Conservation (phyloP, 108 stramenopile genomes). For the Nitzschia sp. region DNA sequence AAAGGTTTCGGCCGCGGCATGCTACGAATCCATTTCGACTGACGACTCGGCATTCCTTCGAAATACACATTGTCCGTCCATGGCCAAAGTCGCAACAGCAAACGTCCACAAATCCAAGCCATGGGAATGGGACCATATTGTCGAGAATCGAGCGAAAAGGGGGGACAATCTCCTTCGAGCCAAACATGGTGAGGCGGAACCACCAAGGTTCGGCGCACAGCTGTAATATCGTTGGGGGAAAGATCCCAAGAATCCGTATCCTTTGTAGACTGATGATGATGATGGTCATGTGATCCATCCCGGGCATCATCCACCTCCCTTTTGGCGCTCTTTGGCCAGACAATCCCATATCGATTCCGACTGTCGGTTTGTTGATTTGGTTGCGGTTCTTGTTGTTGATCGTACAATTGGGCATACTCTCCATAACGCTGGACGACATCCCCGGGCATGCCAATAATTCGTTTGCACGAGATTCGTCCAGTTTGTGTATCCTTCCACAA, state of each 20-base stretch:
- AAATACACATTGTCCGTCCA: slow-evolving; percentile 11
- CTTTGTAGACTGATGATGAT: background rate
- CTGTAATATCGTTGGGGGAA: background rate
- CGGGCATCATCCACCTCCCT: too few species aligned
- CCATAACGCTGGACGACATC: slow-evolving; percentile 56
- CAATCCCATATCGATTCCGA: slow-evolving; percentile 27
- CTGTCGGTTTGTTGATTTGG: too few species aligned
- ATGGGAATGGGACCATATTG: slow-evolving; percentile 89
- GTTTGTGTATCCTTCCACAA: slow-evolving; percentile 52
- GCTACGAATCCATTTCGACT: slow-evolving; percentile 4
- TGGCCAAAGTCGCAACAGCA: slow-evolving; percentile 81
- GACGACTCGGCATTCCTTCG: slow-evolving; percentile 11
- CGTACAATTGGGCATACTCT: slow-evolving; percentile 52
- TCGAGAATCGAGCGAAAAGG: slow-evolving; percentile 89
- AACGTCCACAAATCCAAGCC: slow-evolving; percentile 64
- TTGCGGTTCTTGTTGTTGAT: slow-evolving; percentile 21
- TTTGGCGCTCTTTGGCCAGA: slow-evolving; percentile 19
- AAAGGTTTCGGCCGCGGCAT: slow-evolving; percentile 38
- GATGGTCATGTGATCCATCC: background rate
- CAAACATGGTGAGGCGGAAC: slow-evolving; percentile 88
- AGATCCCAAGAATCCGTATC: background rate
- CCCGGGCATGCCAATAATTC: slow-evolving; percentile 72
- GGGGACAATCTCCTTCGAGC: slow-evolving; percentile 94
- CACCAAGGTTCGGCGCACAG: slow-evolving; percentile 22
- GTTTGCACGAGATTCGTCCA: slow-evolving; percentile 53